Evolutionary conservation across 345 rosid genomes (phyloP).

Genomic region (Aquilaria sinensis): DNA sequence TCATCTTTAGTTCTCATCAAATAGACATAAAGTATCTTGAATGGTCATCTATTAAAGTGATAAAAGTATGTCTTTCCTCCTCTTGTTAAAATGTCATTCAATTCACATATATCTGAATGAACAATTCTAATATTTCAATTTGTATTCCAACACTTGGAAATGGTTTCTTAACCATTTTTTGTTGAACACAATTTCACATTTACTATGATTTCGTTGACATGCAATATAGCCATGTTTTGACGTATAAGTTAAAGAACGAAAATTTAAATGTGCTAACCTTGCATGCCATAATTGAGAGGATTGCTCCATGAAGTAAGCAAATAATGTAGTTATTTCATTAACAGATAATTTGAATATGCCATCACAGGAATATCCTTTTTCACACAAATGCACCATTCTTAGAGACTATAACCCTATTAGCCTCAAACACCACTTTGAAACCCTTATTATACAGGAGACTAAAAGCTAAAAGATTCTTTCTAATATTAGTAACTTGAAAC

Average conservation of each 20-base stretch:
- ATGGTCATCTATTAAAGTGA: slow-evolving; percentile 12
- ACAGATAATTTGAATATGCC: slow-evolving; percentile 1
- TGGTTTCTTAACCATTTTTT: slow-evolving; percentile 11
- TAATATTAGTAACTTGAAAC: slow-evolving; percentile 1
- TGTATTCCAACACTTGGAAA: slow-evolving; percentile 2
- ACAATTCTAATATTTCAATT: background rate
- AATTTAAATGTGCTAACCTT: slow-evolving; percentile 4
- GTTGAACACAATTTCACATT: slow-evolving; percentile 3
- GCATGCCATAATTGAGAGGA: slow-evolving; percentile 8
- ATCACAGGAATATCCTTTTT: slow-evolving; percentile 10
- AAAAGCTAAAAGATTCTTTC: background rate
- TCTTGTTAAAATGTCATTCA: background rate
- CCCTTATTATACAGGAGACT: background rate
- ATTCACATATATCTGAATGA: slow-evolving; percentile 11
- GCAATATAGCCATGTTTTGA: slow-evolving; percentile 1
- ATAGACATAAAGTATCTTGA: slow-evolving; percentile 8
- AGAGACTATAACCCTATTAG: background rate
- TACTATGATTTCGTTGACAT: background rate
- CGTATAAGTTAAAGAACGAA: background rate
- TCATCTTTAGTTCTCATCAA: background rate
- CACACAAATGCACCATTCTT: slow-evolving; percentile 5
- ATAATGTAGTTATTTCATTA: slow-evolving; percentile 6
- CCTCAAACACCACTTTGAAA: background rate
- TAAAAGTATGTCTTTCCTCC: background rate
- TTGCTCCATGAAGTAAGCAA: slow-evolving; percentile 1